Conservation (phyloP, 2,329 filamentous ascomycete species). For the Colletotrichum spaethianum region DNA sequence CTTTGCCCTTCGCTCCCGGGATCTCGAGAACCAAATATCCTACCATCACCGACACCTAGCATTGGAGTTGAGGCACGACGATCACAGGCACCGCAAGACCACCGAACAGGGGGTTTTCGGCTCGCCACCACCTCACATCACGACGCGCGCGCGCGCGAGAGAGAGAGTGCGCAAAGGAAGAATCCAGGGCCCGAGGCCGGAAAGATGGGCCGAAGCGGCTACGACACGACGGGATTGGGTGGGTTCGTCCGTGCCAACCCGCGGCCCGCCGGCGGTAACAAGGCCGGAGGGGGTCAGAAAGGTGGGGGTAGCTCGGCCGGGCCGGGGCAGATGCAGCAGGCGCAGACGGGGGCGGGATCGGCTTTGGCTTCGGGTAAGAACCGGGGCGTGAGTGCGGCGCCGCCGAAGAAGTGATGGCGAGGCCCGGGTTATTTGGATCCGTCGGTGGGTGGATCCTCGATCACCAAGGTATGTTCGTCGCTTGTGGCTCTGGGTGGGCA, state of each 20-base stretch:
- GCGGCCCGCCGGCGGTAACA: not conserved
- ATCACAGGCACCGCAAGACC: not conserved
- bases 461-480: not conserved
- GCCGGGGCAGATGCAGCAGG: not conserved
- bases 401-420: slow-evolving; percentile 2
- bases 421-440: not conserved
- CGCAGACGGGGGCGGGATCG: slow-evolving; percentile 1
- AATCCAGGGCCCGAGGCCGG: not conserved
- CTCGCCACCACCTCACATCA: no score
- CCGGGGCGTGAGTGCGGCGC: not conserved
- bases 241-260: not conserved
- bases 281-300: not conserved
- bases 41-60: not conserved
- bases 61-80: not conserved
- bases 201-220: slow-evolving; percentile 40
- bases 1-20: no score
- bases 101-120: not conserved
- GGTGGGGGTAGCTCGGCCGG: not conserved
- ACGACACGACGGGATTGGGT: slow-evolving; percentile 32
- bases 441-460: not conserved
- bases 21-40: not conserved
- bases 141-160: no score
- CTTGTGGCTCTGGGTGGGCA: not conserved
- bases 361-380: slow-evolving; percentile 9
- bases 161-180: not conserved